A percentile compares a stretch with the other conserved stretches of the same genome.
phyloP scores from a whole-genome alignment of 441 rosid genomes.

The Dalechampia spathulata region DNA sequence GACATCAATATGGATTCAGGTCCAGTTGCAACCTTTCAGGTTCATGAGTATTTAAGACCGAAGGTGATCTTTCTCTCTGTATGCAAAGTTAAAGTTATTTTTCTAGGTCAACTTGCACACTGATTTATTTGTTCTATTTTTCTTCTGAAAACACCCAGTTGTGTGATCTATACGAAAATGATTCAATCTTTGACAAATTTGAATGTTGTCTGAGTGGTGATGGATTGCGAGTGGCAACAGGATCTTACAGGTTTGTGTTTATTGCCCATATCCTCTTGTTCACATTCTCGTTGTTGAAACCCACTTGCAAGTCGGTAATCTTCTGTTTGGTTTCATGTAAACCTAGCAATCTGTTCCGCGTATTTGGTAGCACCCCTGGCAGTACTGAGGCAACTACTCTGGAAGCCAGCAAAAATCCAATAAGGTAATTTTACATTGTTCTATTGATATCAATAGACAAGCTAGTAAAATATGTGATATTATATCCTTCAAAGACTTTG shows the following conservation, averaged over 20 bases:
- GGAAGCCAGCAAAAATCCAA: constrained; percentile 95
- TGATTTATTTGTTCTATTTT: constrained; percentile 13
- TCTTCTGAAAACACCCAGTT: constrained; percentile 37
- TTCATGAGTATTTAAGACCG: constrained; percentile 87
- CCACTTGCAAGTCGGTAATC: constrained; percentile 6
- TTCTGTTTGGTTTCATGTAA: constrained; percentile 5
- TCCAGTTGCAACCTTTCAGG: constrained; percentile 89
- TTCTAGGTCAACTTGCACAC: neutral
- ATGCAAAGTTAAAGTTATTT: neutral
- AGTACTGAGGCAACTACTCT: constrained; percentile 67
- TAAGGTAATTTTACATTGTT: constrained; percentile 46
- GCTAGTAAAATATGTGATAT: neutral
- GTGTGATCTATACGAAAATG: constrained; percentile 90
- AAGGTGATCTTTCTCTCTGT: constrained; percentile 43
- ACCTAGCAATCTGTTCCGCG: constrained; percentile 84
- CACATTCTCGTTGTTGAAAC: constrained; percentile 6
- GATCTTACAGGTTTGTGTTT: constrained; percentile 83
- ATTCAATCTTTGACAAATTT: constrained; percentile 94
- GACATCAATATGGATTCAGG: constrained; percentile 97
- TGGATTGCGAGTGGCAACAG: constrained; percentile 86
- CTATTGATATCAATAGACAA: neutral
- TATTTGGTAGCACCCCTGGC: constrained; percentile 65
- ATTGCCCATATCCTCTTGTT: neutral
- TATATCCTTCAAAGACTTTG: constrained; percentile 1
- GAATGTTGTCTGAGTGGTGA: constrained; percentile 95